Percentiles rank a stretch among this genome's conserved stretches.
Conservation (phyloP, 1,139 yeast species). For the Meyerozyma sp. region DNA sequence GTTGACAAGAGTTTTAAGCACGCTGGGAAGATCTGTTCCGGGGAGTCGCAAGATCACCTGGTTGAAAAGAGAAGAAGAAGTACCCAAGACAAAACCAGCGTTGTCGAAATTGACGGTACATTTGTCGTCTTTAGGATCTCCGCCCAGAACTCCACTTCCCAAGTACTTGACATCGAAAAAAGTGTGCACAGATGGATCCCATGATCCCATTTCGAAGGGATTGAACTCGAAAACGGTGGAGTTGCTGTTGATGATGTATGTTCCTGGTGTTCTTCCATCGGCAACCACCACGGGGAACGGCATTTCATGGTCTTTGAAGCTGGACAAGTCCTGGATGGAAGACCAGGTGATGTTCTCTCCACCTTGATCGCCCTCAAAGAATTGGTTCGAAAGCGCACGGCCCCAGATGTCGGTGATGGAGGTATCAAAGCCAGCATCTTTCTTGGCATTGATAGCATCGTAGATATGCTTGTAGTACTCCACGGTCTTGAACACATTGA, state of each 20-base stretch:
- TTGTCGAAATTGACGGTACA: conserved; percentile 37
- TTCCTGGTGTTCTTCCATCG: conserved; percentile 72
- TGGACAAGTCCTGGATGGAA: conserved; percentile 46
- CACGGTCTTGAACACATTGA: conserved; percentile 53
- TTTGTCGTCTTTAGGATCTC: conserved; percentile 34
- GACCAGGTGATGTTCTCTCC: conserved; percentile 68
- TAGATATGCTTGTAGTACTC: conserved; percentile 50
- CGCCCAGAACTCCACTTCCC: conserved; percentile 64
- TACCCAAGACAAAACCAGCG: conserved; percentile 43
- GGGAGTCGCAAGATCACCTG: conserved; percentile 18
- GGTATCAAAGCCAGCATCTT: conserved; percentile 70
- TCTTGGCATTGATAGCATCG: conserved; percentile 54
- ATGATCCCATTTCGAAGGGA: conserved; percentile 83
- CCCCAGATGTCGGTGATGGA: conserved; percentile 94
- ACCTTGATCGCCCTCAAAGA: conserved; percentile 51
- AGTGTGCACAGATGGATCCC: conserved; percentile 72
- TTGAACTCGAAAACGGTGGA: conserved; percentile 75
- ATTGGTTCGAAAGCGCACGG: conserved; percentile 74
- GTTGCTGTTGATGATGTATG: conserved; percentile 50
- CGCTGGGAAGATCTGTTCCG: conserved; percentile 15
- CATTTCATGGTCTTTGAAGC: conserved; percentile 56
- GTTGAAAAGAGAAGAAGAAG: conserved; percentile 40
- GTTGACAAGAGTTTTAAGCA: conserved; percentile 13
- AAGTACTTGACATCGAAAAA: conserved; percentile 67
- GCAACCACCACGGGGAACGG: conserved; percentile 84